phyloP scores from a whole-genome alignment of 257 asterid species.

The Solanum chiquidenum region DNA sequence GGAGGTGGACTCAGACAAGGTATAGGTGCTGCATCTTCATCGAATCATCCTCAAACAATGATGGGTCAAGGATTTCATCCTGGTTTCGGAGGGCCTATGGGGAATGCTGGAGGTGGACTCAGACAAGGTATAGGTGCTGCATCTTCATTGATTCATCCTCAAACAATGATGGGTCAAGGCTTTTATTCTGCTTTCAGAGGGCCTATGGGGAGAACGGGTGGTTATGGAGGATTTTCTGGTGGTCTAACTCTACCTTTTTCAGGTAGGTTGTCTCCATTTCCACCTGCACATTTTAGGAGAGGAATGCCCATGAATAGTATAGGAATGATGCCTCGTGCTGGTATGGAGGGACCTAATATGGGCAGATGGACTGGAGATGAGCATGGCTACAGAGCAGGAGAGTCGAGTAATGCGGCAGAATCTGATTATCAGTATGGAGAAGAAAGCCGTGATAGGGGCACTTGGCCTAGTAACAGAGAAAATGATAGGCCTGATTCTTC shows the following conservation, averaged over 20 bases:
- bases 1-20: constrained; percentile 24
- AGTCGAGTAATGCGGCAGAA: constrained; percentile 79
- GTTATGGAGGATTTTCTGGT: constrained; percentile 75
- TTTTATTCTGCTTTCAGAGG: too few species aligned
- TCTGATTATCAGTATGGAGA: constrained; percentile 78
- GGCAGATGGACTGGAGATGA: constrained; percentile 86
- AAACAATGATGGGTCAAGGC: too few species aligned
- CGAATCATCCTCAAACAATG: too few species aligned
- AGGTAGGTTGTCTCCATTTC: constrained; percentile 61
- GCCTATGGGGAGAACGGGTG: constrained; percentile 64
- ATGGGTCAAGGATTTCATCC: too few species aligned
- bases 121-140: too few species aligned
- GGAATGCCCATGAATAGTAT: constrained; percentile 79
- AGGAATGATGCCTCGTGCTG: constrained; percentile 77
- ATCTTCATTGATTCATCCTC: too few species aligned
- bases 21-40: too few species aligned
- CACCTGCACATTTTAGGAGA: constrained; percentile 76
- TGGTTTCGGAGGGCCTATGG: too few species aligned
- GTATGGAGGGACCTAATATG: constrained; percentile 67
- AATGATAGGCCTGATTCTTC: constrained; percentile 73
- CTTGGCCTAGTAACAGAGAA: constrained; percentile 17
- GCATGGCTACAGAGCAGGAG: constrained; percentile 70
- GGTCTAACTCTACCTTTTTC: constrained; percentile 54
- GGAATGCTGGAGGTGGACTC: too few species aligned
- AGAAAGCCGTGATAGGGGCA: constrained; percentile 56